phyloP scores from a whole-genome alignment of 2,329 filamentous ascomycete genomes.

The Sporothrix curviconia region DNA sequence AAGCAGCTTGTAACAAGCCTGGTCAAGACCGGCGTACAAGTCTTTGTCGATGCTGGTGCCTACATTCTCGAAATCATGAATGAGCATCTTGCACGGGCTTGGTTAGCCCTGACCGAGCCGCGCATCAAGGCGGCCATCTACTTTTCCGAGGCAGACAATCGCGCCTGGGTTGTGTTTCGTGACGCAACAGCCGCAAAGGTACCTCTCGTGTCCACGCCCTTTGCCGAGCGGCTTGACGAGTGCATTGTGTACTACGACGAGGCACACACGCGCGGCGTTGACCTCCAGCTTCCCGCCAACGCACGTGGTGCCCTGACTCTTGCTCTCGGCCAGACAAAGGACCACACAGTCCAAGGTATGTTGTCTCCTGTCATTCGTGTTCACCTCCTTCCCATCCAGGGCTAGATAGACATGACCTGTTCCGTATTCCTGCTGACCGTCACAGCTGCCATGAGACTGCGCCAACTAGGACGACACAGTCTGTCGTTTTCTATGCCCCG shows the following conservation, averaged over 20 bases:
- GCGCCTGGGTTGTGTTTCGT: conserved; percentile 13
- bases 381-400: neutral
- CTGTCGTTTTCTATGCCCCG: conserved; percentile 48
- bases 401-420: neutral
- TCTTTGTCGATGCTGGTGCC: conserved; percentile 60
- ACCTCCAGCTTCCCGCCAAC: conserved; percentile 46
- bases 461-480: conserved; percentile 53
- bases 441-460: conserved; percentile 57
- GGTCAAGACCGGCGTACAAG: conserved; percentile 31
- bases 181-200: conserved; percentile 18
- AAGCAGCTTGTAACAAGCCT: conserved; percentile 38
- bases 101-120: neutral
- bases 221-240: conserved; percentile 42
- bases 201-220: conserved; percentile 48
- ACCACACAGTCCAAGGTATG: conserved; percentile 53
- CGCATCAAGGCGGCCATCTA: conserved; percentile 25
- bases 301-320: conserved; percentile 50
- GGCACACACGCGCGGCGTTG: conserved; percentile 54
- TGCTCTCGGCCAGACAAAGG: conserved; percentile 51
- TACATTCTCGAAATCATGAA: conserved; percentile 44
- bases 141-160: conserved; percentile 24
- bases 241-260: conserved; percentile 57
- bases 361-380: neutral
- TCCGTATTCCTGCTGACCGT: conserved; percentile 8
- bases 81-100: neutral